Base-by-base conservation (phyloP, 441 rosid genomes). In the Bruguiera hainesii region DNA sequence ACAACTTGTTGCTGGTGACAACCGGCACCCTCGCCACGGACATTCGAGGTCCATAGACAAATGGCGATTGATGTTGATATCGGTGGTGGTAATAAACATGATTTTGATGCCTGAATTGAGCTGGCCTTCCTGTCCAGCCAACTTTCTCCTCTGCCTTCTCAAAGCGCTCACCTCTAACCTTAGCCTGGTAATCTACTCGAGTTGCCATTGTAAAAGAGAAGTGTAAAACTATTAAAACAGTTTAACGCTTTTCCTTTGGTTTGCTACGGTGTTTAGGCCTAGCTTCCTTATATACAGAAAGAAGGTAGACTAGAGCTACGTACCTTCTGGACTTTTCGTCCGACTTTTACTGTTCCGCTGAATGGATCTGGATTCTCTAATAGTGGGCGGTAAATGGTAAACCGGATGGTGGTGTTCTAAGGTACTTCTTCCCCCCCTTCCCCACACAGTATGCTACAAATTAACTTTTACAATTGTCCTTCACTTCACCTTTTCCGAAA, bases 41-140 rank as follows among this genome's bases (percentile, higher is more conserved):
- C 29, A 63, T 35, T 63, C 63, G 72, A 63, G 73, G 66, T 10
- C 69, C 66, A 48, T 63, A 58, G 7, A 73, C 69, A n/a, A 20
- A 28, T 16, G 39, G 50, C 20, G 15, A 49, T 4, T 42, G 75
- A 31, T 21, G 60, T 4, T 58, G 66, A 35, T 19, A 21, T 13
- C 61, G 46, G 10, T 9, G 30, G 6, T 37, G 42, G 7, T 31
- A 46, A 23, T 25, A 61, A 49, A 21, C 6, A 13, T 4, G 28
- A 28, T 20, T 3, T 35, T 56, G 57, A 19, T 30, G 28, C 62
- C 48, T 5, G 16, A 42, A 42, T 26, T 66, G 75, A 39, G 26
- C 61, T 52, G 61, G 3, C 64, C 62, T 33, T 16, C 16, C 26
- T 5, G 37, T 51, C 46, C 68, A 13, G 15, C 53, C 63, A 30